Percentiles rank a stretch among this genome's conserved stretches.
Conservation (phyloP, 306 rosid genomes). For the Glycine soja region DNA sequence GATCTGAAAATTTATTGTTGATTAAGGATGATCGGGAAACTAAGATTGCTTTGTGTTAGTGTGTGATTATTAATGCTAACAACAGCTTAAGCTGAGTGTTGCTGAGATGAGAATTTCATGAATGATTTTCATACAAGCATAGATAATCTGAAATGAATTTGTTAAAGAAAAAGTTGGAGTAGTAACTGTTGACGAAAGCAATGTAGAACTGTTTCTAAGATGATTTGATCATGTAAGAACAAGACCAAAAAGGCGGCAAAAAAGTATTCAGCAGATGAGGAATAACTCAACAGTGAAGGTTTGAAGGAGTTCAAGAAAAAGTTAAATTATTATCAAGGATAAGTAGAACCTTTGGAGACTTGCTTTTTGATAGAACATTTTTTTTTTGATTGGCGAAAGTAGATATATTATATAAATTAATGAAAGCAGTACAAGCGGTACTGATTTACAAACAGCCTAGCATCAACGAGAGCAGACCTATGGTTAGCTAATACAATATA, state of each 20-base stretch:
- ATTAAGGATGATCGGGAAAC: conserved; percentile 37
- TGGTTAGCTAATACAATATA: too few relatives aligned
- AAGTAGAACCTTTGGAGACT: background rate
- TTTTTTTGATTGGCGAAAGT: too few relatives aligned
- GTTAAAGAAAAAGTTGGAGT: conserved; percentile 3
- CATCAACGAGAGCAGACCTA: too few relatives aligned
- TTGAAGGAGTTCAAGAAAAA: conserved; percentile 7
- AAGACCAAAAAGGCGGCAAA: background rate
- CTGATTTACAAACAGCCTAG: too few relatives aligned
- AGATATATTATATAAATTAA: too few relatives aligned
- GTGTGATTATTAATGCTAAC: conserved; percentile 21
- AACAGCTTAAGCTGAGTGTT: conserved; percentile 25
- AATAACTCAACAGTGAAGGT: background rate
- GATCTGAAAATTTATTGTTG: conserved; percentile 21
- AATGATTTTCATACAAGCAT: conserved; percentile 2
- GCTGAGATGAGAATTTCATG: background rate
- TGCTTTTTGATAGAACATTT: conserved; percentile 11
- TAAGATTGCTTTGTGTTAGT: conserved; percentile 26
- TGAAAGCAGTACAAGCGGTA: too few relatives aligned
- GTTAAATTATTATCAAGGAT: conserved; percentile 2
- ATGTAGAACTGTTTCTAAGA: background rate
- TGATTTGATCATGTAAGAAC: background rate
- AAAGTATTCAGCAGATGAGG: background rate
- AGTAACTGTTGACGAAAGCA: background rate
- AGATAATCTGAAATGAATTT: conserved; percentile 6